Conservation (phyloP, 2,329 filamentous ascomycete genomes). For the Cladosporium sp. region DNA sequence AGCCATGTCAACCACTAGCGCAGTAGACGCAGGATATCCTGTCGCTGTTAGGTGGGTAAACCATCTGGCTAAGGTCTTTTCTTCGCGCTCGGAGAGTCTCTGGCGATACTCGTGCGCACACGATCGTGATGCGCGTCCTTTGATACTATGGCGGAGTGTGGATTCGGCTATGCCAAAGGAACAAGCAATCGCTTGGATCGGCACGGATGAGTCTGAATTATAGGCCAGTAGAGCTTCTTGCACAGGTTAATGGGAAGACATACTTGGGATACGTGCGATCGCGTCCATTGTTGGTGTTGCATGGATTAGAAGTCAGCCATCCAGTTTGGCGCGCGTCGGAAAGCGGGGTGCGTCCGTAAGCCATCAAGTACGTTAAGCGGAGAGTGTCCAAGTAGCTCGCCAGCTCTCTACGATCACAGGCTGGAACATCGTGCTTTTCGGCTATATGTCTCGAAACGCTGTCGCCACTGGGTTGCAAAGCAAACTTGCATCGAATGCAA, state of each 20-base stretch:
- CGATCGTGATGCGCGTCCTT: not conserved
- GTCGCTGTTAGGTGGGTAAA: constrained; percentile 6
- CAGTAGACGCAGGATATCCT: constrained; percentile 9
- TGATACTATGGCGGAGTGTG: not conserved
- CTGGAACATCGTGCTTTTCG: too few species aligned
- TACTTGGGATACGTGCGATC: too few species aligned
- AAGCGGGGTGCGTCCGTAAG: too few species aligned
- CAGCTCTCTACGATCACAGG: too few species aligned
- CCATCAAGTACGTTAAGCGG: too few species aligned
- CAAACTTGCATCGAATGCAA: too few species aligned
- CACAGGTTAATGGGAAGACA: not conserved
- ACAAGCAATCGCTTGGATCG: not conserved
- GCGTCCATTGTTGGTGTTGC: too few species aligned
- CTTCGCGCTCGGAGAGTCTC: not conserved
- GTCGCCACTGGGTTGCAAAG: too few species aligned
- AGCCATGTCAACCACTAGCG: constrained; percentile 12
- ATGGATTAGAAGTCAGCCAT: too few species aligned
- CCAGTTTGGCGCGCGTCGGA: too few species aligned
- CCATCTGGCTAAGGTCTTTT: not conserved
- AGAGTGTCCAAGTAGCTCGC: too few species aligned
- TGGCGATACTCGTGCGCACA: not conserved
- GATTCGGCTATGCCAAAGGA: not conserved
- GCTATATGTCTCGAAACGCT: too few species aligned
- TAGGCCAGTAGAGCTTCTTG: not conserved
- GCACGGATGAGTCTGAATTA: not conserved